These are phyloP conservation scores for Filobasidium floriforme DNA, from an alignment of 768 basidiomycete species.

Conservation along the genomic window DNA sequence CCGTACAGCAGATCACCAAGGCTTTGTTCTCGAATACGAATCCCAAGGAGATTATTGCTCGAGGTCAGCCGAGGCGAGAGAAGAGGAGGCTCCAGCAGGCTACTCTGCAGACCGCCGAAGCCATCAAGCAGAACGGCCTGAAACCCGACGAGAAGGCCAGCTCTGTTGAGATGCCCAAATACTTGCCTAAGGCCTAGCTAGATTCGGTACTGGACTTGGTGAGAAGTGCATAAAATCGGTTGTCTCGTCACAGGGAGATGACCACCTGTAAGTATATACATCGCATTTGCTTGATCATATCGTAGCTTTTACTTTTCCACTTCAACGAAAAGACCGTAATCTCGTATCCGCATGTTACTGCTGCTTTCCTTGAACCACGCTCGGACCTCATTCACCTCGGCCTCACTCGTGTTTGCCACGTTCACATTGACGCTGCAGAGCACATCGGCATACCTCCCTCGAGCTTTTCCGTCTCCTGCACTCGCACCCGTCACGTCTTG, in stretches of 20 bases:
- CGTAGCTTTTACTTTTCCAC: not conserved
- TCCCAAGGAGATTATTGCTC: slow-evolving; percentile 73
- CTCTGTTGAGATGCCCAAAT: not conserved
- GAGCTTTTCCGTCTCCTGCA: not conserved
- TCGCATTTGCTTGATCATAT: not conserved
- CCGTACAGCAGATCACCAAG: slow-evolving; percentile 76
- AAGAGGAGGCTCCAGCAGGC: slow-evolving; percentile 50
- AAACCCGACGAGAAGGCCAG: not conserved
- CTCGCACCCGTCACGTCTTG: slow-evolving; percentile 2
- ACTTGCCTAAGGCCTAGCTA: slow-evolving; percentile 4
- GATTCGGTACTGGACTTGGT: not conserved
- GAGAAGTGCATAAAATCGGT: no score
- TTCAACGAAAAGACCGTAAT: slow-evolving; percentile 62
- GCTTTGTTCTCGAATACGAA: slow-evolving; percentile 77
- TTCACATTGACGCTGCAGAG: slow-evolving; percentile 81
- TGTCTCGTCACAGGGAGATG: no score
- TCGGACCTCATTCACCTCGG: slow-evolving; percentile 45
- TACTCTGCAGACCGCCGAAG: slow-evolving; percentile 10
- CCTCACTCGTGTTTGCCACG: slow-evolving; percentile 43
- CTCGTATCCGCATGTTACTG: slow-evolving; percentile 57
- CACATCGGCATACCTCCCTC: slow-evolving; percentile 62
- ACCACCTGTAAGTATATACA: no score
- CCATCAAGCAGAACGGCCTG: slow-evolving; percentile 16
- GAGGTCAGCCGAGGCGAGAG: slow-evolving; percentile 73
- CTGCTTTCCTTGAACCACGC: slow-evolving; percentile 51